These are phyloP conservation scores for Penstemon davidsonii DNA, from an alignment of 257 asterid genomes.

Conservation along the genomic window DNA sequence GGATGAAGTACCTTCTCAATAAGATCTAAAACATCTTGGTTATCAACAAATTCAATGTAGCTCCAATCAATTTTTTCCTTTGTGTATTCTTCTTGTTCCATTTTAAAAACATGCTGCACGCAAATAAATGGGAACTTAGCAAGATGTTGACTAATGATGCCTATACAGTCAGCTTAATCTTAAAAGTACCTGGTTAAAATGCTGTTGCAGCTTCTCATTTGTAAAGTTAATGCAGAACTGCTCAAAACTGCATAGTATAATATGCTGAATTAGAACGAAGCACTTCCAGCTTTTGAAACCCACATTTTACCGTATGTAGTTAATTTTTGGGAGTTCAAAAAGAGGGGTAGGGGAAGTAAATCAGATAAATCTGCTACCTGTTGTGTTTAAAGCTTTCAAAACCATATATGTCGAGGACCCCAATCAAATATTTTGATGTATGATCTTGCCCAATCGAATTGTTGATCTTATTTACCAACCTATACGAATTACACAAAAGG, in stretches of 20 bases:
- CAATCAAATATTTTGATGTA: conserved; percentile 72
- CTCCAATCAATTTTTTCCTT: conserved; percentile 95
- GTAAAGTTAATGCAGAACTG: conserved; percentile 97
- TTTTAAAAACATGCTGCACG: conserved; percentile 94
- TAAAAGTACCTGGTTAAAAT: conserved; percentile 82
- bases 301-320: background rate
- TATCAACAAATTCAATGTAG: conserved; percentile 96
- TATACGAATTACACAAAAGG: conserved; percentile 32
- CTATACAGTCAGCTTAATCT: conserved; percentile 17
- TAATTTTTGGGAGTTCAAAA: conserved; percentile 18
- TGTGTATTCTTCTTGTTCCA: conserved; percentile 98
- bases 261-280: conserved; percentile 33
- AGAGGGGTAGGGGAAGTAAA: conserved; percentile 19
- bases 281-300: conserved; percentile 27
- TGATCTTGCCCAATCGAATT: conserved; percentile 90
- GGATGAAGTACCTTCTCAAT: conserved; percentile 74
- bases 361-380: conserved; percentile 50
- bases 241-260: conserved; percentile 73
- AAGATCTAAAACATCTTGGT: conserved; percentile 96
- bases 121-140: conserved; percentile 29
- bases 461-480: conserved; percentile 96
- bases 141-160: conserved; percentile 26
- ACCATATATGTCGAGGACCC: conserved; percentile 96
- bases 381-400: conserved; percentile 96
- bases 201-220: conserved; percentile 96